Conservation (phyloP, 441 rosid genomes). For the Dalechampia spathulata region DNA sequence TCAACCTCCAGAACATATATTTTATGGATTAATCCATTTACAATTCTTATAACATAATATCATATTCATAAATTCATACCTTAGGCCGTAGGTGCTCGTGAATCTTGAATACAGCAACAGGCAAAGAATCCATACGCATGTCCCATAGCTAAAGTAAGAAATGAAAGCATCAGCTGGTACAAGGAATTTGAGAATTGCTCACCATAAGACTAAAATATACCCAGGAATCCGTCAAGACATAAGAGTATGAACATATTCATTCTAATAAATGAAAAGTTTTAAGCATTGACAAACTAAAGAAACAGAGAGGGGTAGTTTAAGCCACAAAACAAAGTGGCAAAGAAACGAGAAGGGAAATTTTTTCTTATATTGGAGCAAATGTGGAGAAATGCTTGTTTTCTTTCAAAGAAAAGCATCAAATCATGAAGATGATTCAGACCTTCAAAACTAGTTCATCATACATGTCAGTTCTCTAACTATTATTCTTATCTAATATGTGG, state of each 20-base stretch:
- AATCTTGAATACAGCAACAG: slow-evolving; percentile 49
- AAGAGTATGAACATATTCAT: too few relatives aligned
- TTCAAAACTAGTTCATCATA: too few relatives aligned
- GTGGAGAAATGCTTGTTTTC: neutral
- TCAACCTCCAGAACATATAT: too few relatives aligned
- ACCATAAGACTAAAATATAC: slow-evolving; percentile 3
- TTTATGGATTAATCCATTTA: too few relatives aligned
- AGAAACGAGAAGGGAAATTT: neutral
- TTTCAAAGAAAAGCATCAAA: too few relatives aligned
- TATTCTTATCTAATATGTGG: too few relatives aligned
- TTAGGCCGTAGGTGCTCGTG: slow-evolving; percentile 60
- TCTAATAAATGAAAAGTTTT: too few relatives aligned
- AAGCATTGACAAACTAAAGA: neutral
- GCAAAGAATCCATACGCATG: slow-evolving; percentile 46
- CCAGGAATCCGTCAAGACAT: neutral
- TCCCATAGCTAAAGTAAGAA: slow-evolving; percentile 53
- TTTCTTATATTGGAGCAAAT: neutral
- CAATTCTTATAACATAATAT: too few relatives aligned
- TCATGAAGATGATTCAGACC: too few relatives aligned
- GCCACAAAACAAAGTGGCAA: slow-evolving; percentile 1
- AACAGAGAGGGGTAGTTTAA: neutral
- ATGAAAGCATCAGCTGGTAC: slow-evolving; percentile 18
- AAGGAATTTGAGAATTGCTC: slow-evolving; percentile 6
- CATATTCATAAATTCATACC: slow-evolving; percentile 24
- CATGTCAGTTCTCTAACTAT: too few relatives aligned